Conservation (phyloP, 2,329 filamentous ascomycete species). For the Botrytis fabae region DNA sequence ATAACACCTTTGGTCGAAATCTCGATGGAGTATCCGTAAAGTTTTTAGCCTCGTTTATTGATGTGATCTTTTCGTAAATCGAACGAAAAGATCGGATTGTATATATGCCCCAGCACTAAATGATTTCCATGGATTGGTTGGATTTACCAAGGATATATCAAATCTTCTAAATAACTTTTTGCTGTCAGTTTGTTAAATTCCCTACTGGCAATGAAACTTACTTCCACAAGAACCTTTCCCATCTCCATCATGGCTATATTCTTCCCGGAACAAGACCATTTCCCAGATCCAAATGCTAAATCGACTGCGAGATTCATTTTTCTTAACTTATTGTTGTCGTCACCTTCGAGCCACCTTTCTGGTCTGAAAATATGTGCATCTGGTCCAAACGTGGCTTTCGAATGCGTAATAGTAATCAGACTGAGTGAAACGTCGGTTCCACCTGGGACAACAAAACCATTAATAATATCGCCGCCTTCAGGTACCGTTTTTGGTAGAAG, state of each 20-base stretch:
- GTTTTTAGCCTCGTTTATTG: neutral
- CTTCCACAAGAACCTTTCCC: constrained; percentile 51
- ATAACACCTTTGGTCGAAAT: neutral
- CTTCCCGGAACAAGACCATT: constrained; percentile 48
- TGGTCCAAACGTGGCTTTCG: constrained; percentile 36
- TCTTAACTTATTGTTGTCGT: constrained; percentile 1
- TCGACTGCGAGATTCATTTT: constrained; percentile 46
- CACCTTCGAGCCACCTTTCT: constrained; percentile 50
- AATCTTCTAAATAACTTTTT: neutral
- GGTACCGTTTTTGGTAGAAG: constrained; percentile 28
- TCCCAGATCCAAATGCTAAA: constrained; percentile 48
- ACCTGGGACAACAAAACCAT: constrained; percentile 23
- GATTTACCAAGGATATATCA: neutral
- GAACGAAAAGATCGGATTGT: neutral
- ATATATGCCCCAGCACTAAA: neutral
- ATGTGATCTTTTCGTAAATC: neutral
- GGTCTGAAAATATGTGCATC: constrained; percentile 48
- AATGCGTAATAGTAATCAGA: neutral
- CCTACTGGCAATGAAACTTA: constrained; percentile 28
- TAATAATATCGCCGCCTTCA: constrained; percentile 24
- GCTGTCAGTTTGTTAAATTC: neutral
- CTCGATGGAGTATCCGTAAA: neutral
- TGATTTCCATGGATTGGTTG: neutral
- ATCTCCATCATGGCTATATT: constrained; percentile 51
- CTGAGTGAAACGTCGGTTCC: neutral